These are phyloP conservation scores for Saccharomyces cerevisiae DNA, from an alignment of 805 yeast genomes.

Conservation along the genomic window DNA sequence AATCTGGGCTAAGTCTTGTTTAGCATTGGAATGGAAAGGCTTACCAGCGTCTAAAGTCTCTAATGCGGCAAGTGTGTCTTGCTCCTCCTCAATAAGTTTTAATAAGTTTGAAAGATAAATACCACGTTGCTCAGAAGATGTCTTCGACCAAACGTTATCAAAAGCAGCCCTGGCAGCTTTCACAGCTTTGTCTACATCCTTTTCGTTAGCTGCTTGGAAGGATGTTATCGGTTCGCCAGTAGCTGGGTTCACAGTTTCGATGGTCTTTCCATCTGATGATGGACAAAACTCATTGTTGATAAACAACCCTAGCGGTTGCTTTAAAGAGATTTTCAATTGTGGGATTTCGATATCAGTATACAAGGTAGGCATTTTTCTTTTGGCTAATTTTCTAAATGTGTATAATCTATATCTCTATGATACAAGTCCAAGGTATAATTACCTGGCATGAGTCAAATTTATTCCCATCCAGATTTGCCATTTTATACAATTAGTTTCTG, in stretches of 20 bases:
- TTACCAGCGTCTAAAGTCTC: constrained; percentile 54
- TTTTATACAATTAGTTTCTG: not conserved
- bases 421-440: not conserved
- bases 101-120: constrained; percentile 37
- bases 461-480: not conserved
- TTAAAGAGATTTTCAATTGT: constrained; percentile 29
- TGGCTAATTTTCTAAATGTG: not conserved
- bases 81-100: constrained; percentile 39
- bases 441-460: not conserved
- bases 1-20: constrained; percentile 48
- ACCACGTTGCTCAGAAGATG: constrained; percentile 38
- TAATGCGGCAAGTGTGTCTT: constrained; percentile 42
- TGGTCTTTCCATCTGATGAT: constrained; percentile 31
- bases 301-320: constrained; percentile 57
- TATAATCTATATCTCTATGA: not conserved
- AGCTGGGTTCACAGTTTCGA: constrained; percentile 43
- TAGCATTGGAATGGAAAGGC: constrained; percentile 41
- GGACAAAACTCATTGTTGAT: constrained; percentile 46
- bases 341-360: constrained; percentile 7
- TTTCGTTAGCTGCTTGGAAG: constrained; percentile 39
- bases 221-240: constrained; percentile 41
- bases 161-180: constrained; percentile 42
- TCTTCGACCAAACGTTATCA: constrained; percentile 37
- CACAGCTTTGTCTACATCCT: constrained; percentile 46
- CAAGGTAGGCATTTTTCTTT: not conserved